Evolutionary conservation across 2,329 filamentous ascomycete species (phyloP).

Genomic region (Exophiala calicioides): DNA sequence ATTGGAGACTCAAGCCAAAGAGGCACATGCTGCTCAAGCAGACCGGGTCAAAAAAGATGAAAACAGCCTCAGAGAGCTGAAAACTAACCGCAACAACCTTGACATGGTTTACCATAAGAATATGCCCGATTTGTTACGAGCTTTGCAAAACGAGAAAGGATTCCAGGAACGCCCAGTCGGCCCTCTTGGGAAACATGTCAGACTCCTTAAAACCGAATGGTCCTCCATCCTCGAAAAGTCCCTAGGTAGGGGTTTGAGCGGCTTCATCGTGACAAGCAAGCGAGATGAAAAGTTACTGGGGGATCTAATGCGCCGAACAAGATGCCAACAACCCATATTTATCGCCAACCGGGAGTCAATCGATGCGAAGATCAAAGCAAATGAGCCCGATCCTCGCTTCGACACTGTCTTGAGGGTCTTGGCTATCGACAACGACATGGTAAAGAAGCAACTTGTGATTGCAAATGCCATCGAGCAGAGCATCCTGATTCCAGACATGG

Average conservation of each 20-base stretch:
- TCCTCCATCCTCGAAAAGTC: slow-evolving; percentile 75
- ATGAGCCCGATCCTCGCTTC: slow-evolving; percentile 72
- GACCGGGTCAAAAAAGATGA: slow-evolving; percentile 58
- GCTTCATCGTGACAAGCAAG: slow-evolving; percentile 79
- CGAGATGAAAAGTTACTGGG: slow-evolving; percentile 71
- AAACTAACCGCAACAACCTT: slow-evolving; percentile 59
- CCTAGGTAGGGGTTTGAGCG: slow-evolving; percentile 68
- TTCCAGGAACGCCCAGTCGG: slow-evolving; percentile 77
- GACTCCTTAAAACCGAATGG: slow-evolving; percentile 78
- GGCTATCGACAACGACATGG: slow-evolving; percentile 74
- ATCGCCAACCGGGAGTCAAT: slow-evolving; percentile 61
- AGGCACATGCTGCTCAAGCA: slow-evolving; percentile 45
- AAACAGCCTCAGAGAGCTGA: slow-evolving; percentile 53
- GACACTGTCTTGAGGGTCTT: slow-evolving; percentile 79
- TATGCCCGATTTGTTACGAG: slow-evolving; percentile 63
- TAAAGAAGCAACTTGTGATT: slow-evolving; percentile 82
- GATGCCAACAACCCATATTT: slow-evolving; percentile 60
- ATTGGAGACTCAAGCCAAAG: slow-evolving; percentile 11
- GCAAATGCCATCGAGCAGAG: slow-evolving; percentile 80
- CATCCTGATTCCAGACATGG: slow-evolving; percentile 69
- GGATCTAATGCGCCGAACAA: slow-evolving; percentile 60
- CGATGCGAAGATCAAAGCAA: slow-evolving; percentile 60
- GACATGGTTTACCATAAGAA: slow-evolving; percentile 62
- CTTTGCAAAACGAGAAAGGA: slow-evolving; percentile 67
- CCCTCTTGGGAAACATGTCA: slow-evolving; percentile 77